Conservation (phyloP, 1,139 yeast genomes). For the Ogataea hybrid region DNA sequence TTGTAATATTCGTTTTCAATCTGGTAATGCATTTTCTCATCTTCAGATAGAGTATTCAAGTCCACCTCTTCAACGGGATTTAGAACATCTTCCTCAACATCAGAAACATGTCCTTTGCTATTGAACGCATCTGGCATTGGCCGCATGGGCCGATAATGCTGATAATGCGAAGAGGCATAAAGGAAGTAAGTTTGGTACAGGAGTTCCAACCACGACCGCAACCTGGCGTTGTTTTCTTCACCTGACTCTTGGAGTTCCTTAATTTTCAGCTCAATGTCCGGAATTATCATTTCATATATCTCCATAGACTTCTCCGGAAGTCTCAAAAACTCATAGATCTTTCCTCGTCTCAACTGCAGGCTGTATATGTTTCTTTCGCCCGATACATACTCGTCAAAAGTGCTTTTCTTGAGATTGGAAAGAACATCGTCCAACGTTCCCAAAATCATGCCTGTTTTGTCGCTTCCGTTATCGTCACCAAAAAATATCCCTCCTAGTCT, state of each 20-base stretch:
- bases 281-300: conserved; percentile 41
- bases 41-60: conserved; percentile 17
- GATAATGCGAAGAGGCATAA: conserved; percentile 78
- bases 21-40: conserved; percentile 24
- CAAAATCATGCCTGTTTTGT: conserved; percentile 27
- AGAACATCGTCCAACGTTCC: conserved; percentile 71
- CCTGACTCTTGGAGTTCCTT: conserved; percentile 19
- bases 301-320: conserved; percentile 49
- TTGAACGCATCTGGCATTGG: conserved; percentile 28
- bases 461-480: conserved; percentile 17
- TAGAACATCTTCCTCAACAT: conserved; percentile 30
- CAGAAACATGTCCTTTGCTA: conserved; percentile 15
- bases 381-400: conserved; percentile 47
- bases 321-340: conserved; percentile 53
- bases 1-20: conserved; percentile 27
- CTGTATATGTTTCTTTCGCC: conserved; percentile 49
- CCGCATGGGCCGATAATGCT: conserved; percentile 49
- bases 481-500: conserved; percentile 19
- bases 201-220: conserved; percentile 52
- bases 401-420: conserved; percentile 55
- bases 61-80: conserved; percentile 26
- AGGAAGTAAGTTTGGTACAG: conserved; percentile 77
- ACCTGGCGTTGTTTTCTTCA: conserved; percentile 24
- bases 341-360: conserved; percentile 43
- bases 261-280: conserved; percentile 36